Conservation (phyloP, 495 filamentous ascomycete species). For the Daldinia concentrica region DNA sequence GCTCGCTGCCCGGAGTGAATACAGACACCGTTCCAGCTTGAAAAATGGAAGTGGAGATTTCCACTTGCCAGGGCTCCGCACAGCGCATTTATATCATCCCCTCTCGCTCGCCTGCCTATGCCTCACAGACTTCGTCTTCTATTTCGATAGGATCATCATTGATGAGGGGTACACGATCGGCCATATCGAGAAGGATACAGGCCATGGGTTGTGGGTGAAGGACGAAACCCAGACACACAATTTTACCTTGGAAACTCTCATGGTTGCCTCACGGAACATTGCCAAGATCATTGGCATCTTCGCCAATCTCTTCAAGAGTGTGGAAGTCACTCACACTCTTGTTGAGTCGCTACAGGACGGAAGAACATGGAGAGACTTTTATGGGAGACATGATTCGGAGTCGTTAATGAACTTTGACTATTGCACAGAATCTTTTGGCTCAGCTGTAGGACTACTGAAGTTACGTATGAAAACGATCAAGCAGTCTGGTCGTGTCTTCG, state of each 20-base stretch:
- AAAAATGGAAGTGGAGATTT: neutral
- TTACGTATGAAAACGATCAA: constrained; percentile 14
- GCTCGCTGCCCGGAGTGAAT: neutral
- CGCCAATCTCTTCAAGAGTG: constrained; percentile 11
- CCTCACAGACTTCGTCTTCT: constrained; percentile 8
- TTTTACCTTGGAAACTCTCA: neutral
- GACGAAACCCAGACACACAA: neutral
- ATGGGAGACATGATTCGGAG: neutral
- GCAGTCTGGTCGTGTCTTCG: neutral
- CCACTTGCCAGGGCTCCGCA: constrained; percentile 5
- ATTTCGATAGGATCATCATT: constrained; percentile 11
- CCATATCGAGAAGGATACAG: constrained; percentile 5
- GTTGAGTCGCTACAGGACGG: constrained; percentile 4
- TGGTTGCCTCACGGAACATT: constrained; percentile 5
- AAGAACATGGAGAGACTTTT: neutral
- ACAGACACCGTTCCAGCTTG: neutral
- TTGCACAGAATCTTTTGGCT: neutral
- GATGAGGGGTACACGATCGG: constrained; percentile 13
- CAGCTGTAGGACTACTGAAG: constrained; percentile 2
- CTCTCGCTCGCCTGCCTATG: constrained; percentile 15
- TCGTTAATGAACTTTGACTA: neutral
- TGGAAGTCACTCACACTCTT: constrained; percentile 1
- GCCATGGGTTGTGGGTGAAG: constrained; percentile 3
- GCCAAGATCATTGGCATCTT: constrained; percentile 6
- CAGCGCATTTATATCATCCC: constrained; percentile 14